Conservation (phyloP, 208 protist species). For the Trypanosoma boissoni region DNA sequence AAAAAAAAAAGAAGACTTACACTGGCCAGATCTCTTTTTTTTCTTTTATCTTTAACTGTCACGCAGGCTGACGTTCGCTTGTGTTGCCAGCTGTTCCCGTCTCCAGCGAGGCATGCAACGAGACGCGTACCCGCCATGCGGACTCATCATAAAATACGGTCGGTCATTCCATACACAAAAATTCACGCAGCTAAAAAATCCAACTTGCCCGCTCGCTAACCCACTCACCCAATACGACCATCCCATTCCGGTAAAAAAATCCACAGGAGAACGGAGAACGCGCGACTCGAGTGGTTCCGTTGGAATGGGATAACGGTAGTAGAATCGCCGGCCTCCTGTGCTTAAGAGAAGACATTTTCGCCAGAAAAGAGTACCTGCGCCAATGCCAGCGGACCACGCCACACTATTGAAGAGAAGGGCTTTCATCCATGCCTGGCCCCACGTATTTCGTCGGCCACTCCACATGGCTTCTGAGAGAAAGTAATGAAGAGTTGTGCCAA, state of each 20-base stretch:
- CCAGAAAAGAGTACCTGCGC: slow-evolving; percentile 59
- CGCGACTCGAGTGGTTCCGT: slow-evolving; percentile 67
- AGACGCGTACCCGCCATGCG: slow-evolving; percentile 62
- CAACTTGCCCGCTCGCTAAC: slow-evolving; percentile 62
- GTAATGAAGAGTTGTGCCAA: slow-evolving; percentile 72
- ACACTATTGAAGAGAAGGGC: slow-evolving; percentile 64
- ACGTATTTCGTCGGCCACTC: slow-evolving; percentile 71
- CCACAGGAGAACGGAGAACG: slow-evolving; percentile 46
- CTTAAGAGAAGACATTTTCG: slow-evolving; percentile 53
- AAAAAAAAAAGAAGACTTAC: slow-evolving; percentile 5
- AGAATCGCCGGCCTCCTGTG: slow-evolving; percentile 53
- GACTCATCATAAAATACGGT: slow-evolving; percentile 84
- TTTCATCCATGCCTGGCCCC: slow-evolving; percentile 88
- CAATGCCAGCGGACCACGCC: slow-evolving; percentile 51
- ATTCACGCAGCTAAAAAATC: slow-evolving; percentile 54
- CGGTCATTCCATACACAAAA: slow-evolving; percentile 70
- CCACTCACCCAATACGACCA: slow-evolving; percentile 81
- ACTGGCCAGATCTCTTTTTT: too few species aligned
- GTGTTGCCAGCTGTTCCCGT: slow-evolving; percentile 49
- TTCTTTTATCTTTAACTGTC: neutral
- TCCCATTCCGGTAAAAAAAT: slow-evolving; percentile 84
- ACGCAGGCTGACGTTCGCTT: slow-evolving; percentile 32
- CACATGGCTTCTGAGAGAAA: slow-evolving; percentile 87
- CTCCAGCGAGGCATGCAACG: slow-evolving; percentile 82
- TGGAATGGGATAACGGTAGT: slow-evolving; percentile 77